Percentiles rank a stretch among this genome's conserved stretches.
These are phyloP conservation scores for Coemansia sp. DNA, from an alignment of 192 early-diverging fungal species.

Conservation along the genomic window DNA sequence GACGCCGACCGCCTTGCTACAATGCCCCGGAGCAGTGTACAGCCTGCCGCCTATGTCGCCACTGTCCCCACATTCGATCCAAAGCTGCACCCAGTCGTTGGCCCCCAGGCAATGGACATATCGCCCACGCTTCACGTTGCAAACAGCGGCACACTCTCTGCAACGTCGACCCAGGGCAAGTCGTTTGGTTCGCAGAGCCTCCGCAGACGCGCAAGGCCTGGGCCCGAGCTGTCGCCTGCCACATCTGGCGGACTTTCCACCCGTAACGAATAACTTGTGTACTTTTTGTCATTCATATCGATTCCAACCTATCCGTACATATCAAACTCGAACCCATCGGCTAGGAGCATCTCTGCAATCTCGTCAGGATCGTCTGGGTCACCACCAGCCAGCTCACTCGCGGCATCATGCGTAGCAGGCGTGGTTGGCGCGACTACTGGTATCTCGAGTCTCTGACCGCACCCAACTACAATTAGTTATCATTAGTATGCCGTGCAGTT, in stretches of 20 bases:
- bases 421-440: background rate
- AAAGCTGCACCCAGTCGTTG: constrained; percentile 30
- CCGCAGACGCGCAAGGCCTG: background rate
- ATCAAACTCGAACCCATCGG: background rate
- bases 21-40: no score
- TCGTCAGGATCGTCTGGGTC: constrained; percentile 4
- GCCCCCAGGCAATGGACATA: constrained; percentile 29
- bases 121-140: constrained; percentile 9
- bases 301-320: background rate
- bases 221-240: constrained; percentile 3
- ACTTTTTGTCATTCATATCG: no score
- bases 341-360: background rate
- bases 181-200: background rate
- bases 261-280: background rate
- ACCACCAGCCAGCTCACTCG: no score
- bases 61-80: constrained; percentile 5
- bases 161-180: background rate
- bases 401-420: no score
- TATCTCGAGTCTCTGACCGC: constrained; percentile 4
- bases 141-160: no score
- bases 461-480: constrained; percentile 16
- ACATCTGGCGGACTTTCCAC: background rate
- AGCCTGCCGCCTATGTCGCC: constrained; percentile 4
- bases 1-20: no score
- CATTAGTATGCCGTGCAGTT: background rate